These are phyloP conservation scores for Erigeron canadensis DNA, from an alignment of 129 eudicot genomes.

Conservation along the genomic window DNA sequence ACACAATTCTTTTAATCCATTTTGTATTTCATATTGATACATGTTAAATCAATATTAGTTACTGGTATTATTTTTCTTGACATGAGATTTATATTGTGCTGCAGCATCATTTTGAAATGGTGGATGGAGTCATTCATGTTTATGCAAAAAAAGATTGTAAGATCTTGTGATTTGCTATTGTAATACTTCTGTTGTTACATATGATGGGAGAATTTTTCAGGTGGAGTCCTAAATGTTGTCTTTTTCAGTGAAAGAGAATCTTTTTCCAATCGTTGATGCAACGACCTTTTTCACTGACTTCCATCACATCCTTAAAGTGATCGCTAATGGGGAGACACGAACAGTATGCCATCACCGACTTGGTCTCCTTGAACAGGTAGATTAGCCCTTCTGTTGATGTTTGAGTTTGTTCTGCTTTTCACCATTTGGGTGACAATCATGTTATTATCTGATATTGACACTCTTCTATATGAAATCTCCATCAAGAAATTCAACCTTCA, in stretches of 20 bases:
- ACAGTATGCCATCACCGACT: conserved; percentile 90
- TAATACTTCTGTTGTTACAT: conserved; percentile 12
- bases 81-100: background rate
- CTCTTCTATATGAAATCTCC: conserved; percentile 24
- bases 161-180: conserved; percentile 28
- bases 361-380: conserved; percentile 86
- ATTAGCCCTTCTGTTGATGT: conserved; percentile 1
- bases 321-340: conserved; percentile 90
- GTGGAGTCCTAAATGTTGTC: conserved; percentile 15
- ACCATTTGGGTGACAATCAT: conserved; percentile 4
- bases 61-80: background rate
- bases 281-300: conserved; percentile 95
- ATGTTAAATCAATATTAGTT: conserved; percentile 3
- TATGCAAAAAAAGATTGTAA: conserved; percentile 84
- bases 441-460: conserved; percentile 6
- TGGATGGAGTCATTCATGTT: conserved; percentile 94
- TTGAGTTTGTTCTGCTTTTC: conserved; percentile 1
- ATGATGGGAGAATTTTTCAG: background rate
- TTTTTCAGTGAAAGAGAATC: conserved; percentile 63
- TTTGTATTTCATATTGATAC: background rate
- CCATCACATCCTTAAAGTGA: conserved; percentile 93
- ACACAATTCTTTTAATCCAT: background rate
- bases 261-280: conserved; percentile 91
- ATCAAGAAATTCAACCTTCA: conserved; percentile 95
- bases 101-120: conserved; percentile 98